A percentile compares a stretch with the other conserved stretches of the same genome.
These are phyloP conservation scores for Silene uniflora DNA, from an alignment of 148 eudicot species.

Conservation along the genomic window DNA sequence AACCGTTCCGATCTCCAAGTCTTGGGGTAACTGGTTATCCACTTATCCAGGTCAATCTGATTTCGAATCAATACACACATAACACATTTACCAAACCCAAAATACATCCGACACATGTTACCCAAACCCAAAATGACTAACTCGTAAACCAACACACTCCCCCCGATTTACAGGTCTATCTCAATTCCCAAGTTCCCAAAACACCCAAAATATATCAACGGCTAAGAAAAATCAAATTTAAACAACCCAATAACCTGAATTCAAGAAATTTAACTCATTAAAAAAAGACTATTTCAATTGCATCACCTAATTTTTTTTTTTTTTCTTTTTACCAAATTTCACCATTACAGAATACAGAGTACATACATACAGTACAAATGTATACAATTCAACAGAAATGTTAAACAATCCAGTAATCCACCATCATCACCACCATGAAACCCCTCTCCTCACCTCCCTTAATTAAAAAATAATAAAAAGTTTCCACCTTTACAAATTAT, in stretches of 20 bases:
- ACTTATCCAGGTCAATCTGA: too few relatives aligned
- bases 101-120: too few relatives aligned
- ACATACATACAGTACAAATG: neutral
- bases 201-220: slow-evolving; percentile 4
- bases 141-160: too few relatives aligned
- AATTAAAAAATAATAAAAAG: neutral
- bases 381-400: neutral
- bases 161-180: too few relatives aligned
- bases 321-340: neutral
- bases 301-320: neutral
- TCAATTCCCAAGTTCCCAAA: neutral
- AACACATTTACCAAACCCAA: too few relatives aligned
- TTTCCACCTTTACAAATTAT: slow-evolving; percentile 8
- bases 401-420: neutral
- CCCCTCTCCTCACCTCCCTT: neutral
- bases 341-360: neutral
- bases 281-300: neutral
- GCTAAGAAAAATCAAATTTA: neutral
- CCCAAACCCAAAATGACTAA: too few relatives aligned
- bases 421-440: slow-evolving; percentile 6
- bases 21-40: too few relatives aligned
- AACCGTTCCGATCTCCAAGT: too few relatives aligned
- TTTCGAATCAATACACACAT: too few relatives aligned
- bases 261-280: neutral
- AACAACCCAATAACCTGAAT: neutral